These are phyloP conservation scores for Zygoascus hellenicus DNA, from an alignment of 1,139 yeast species.

Conservation along the genomic window DNA sequence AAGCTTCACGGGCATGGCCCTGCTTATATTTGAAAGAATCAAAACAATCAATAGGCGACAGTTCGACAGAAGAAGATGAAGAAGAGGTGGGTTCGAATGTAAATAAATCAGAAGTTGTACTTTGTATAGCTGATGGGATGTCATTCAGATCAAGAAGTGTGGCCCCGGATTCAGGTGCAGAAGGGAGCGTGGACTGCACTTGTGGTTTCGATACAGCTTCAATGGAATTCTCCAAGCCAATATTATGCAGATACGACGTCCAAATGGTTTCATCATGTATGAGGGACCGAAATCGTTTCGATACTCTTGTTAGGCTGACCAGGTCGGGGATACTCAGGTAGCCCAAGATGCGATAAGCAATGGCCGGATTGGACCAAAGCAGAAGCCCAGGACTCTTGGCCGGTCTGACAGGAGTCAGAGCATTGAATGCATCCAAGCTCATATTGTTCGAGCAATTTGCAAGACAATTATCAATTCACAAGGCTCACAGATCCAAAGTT, in stretches of 20 bases:
- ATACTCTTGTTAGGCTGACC: constrained; percentile 28
- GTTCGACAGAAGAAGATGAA: not conserved
- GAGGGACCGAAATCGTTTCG: constrained; percentile 33
- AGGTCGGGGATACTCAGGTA: constrained; percentile 24
- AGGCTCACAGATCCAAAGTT: too few species aligned
- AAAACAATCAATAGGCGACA: constrained; percentile 4
- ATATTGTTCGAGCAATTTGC: not conserved
- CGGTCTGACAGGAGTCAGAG: constrained; percentile 1
- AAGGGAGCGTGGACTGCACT: too few species aligned
- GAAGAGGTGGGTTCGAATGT: not conserved
- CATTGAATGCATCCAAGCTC: constrained; percentile 7
- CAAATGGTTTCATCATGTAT: constrained; percentile 40
- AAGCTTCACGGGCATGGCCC: constrained; percentile 20
- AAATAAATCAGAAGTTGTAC: not conserved
- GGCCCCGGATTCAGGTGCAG: too few species aligned
- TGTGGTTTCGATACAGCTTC: not conserved
- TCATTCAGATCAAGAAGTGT: too few species aligned
- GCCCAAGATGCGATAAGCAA: constrained; percentile 10
- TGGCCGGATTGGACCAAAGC: constrained; percentile 1
- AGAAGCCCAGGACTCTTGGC: constrained; percentile 1
- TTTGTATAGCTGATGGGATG: not conserved
- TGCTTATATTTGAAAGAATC: constrained; percentile 18
- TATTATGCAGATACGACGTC: constrained; percentile 42
- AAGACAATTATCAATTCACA: too few species aligned
- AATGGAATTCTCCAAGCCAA: constrained; percentile 31